Percentiles rank a stretch among this genome's conserved stretches.
Evolutionary conservation across 106 monocot genomes (phyloP).

Genomic region (Narthecium ossifragum): DNA sequence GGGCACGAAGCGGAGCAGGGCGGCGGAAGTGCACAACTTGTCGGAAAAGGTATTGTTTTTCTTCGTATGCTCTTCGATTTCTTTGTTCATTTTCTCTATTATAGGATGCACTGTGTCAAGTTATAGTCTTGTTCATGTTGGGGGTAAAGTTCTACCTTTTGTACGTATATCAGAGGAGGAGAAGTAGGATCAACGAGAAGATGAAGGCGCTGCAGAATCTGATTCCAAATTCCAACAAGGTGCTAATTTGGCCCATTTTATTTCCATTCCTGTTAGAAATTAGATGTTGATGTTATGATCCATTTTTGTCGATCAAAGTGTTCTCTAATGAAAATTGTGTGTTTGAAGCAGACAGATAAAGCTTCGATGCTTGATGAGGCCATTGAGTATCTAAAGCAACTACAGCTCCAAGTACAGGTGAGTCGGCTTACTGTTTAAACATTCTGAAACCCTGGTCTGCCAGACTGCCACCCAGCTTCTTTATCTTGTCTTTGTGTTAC

Average conservation of each 20-base stretch:
- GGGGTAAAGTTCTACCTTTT: no score
- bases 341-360: conserved; percentile 49
- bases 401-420: conserved; percentile 81
- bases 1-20: conserved; percentile 66
- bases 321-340: neutral
- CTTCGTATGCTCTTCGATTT: neutral
- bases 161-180: conserved; percentile 75
- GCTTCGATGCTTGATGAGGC: conserved; percentile 79
- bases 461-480: no score
- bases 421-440: neutral
- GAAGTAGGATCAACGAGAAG: conserved; percentile 71
- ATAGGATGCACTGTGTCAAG: neutral
- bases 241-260: neutral
- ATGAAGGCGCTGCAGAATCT: conserved; percentile 72
- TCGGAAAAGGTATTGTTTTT: conserved; percentile 66
- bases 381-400: conserved; percentile 66
- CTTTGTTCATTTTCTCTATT: neutral
- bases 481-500: no score
- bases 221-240: conserved; percentile 79
- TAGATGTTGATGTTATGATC: no score
- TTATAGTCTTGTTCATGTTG: neutral
- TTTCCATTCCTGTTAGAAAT: no score
- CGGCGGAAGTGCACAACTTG: conserved; percentile 80
- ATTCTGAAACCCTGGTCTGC: no score
- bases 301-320: no score